A percentile compares a stretch with the other conserved stretches of the same genome.
Evolutionary conservation across 257 asterid genomes (phyloP).

Genomic region (Nicotiana attenuata): DNA sequence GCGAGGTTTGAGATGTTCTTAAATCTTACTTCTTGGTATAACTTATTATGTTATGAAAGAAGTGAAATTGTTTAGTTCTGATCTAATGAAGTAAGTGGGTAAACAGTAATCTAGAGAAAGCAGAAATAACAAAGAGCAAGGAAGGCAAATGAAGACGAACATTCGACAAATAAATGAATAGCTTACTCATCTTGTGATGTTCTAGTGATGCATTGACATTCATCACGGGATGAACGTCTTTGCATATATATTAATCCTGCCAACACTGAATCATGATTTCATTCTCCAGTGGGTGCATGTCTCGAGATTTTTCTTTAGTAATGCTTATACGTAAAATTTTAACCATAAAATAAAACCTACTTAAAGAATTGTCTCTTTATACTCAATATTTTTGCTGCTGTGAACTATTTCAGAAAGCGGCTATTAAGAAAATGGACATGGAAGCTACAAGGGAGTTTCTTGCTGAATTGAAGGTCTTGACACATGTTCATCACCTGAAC

Average conservation of each 20-base stretch:
- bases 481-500: slow-evolving; percentile 94
- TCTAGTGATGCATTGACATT: not conserved
- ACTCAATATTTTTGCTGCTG: not conserved
- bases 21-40: not conserved
- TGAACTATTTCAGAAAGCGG: slow-evolving; percentile 72
- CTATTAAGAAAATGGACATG: slow-evolving; percentile 98
- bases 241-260: not conserved
- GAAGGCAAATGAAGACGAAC: not conserved
- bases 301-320: not conserved
- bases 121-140: not conserved
- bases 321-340: not conserved
- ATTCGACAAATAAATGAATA: not conserved
- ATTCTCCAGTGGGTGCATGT: not conserved
- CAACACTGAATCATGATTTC: not conserved
- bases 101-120: slow-evolving; percentile 5
- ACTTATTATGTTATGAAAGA: not conserved
- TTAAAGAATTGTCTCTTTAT: not conserved
- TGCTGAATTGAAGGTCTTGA: slow-evolving; percentile 91
- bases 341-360: not conserved
- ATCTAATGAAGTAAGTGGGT: not conserved
- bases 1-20: slow-evolving; percentile 61
- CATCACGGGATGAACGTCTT: not conserved
- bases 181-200: not conserved
- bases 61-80: not conserved
- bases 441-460: slow-evolving; percentile 86